phyloP scores from a whole-genome alignment of 208 protist species.

The Leishmania arabica region DNA sequence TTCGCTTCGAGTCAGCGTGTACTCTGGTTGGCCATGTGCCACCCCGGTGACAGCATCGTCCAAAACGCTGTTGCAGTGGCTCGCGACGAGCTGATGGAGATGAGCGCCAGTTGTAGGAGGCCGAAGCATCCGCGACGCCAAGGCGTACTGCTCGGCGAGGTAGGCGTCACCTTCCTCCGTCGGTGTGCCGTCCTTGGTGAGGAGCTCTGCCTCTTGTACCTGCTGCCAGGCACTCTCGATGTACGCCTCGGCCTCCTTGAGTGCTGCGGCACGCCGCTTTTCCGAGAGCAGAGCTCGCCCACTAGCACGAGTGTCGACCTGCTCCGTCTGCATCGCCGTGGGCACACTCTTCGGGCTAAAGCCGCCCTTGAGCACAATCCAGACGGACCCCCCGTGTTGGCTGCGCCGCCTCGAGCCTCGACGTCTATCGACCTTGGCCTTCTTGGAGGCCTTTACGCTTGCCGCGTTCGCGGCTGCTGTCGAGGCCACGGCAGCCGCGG shows the following conservation, averaged over 20 bases:
- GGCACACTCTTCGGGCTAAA: conserved; percentile 49
- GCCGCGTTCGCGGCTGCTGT: neutral
- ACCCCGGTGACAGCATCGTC: neutral
- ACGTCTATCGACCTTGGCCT: conserved; percentile 7
- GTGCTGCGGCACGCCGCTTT: conserved; percentile 40
- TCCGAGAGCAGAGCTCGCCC: conserved; percentile 45
- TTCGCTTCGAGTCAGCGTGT: conserved; percentile 22
- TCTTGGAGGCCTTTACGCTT: conserved; percentile 10
- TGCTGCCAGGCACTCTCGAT: conserved; percentile 74
- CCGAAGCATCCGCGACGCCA: conserved; percentile 55
- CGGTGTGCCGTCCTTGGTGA: conserved; percentile 22
- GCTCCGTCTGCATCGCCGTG: neutral
- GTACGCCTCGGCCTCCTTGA: conserved; percentile 67
- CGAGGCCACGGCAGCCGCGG: neutral
- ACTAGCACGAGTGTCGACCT: conserved; percentile 10
- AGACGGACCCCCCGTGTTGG: conserved; percentile 59
- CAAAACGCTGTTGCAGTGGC: conserved; percentile 17
- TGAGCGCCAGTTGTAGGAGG: conserved; percentile 14
- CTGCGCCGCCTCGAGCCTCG: conserved; percentile 32
- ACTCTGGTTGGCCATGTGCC: neutral
- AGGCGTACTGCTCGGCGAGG: conserved; percentile 73
- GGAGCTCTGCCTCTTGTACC: conserved; percentile 51
- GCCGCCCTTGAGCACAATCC: conserved; percentile 83
- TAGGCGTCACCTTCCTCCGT: conserved; percentile 68
- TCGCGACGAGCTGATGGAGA: conserved; percentile 40